Evolutionary conservation across 345 rosid genomes (phyloP), one percentile per base, ranked within the genome.

Genomic region (Lepidium didymum): DNA sequence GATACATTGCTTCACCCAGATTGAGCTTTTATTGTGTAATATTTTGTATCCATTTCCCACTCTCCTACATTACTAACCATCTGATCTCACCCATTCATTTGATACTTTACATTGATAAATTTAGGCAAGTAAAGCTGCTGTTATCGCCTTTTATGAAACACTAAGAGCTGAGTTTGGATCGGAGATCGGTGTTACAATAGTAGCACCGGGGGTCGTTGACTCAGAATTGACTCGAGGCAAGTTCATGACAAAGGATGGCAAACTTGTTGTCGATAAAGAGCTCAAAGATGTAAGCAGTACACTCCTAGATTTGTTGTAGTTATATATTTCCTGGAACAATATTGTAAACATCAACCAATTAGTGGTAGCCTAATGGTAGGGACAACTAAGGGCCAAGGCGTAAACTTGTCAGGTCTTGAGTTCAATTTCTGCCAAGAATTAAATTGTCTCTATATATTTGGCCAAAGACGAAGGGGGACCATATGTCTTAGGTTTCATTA

Each of bases 81-180:
- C n/a, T 61, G 7, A n/a, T 60, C 4, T 33, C 33, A 27, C 15
- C 34, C 11, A 52, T 25, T 44, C 8, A 42, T 53, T 21, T 57
- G 15, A 42, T 33, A 38, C 11, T 18, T 68, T 52, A 10, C 46
- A 2, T 14, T 31, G 10, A 40, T 47, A 41, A 31, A 18, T 50
- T 19, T 66, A 87, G 84, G 87, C 87, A 23, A 84, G 86, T 65
- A 79, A 87, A 77, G 87, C 86, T 7, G 86, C 89, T 6, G 50
- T 77, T 9, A 77, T 78, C 15, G 75, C 79, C 57, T 73, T 81
- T 7, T 82, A 69, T 37, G 85, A 79, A 75, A 79, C 82, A 8
- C 52, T 80, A 68, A 77, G 81, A 64, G 29, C 56, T 7, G 86
- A 82, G 74, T 62, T 81, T 6, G 81, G 81, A 18, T 53, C 63